Conservation (phyloP, 768 basidiomycete species). For the Gymnopilus dilepis region DNA sequence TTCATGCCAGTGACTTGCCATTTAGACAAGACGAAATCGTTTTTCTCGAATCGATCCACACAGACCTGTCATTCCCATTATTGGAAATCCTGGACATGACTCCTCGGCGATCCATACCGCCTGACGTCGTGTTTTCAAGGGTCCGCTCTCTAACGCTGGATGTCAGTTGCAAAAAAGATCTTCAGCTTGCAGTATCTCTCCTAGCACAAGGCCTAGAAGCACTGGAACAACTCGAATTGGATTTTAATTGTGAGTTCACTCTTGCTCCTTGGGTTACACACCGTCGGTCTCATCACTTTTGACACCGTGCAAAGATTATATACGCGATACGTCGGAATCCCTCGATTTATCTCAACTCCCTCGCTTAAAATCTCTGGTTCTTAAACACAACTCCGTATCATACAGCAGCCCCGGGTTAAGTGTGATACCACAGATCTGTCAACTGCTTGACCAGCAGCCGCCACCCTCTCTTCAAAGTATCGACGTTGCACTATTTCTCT, state of each 20-base stretch:
- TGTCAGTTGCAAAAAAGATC: constrained; percentile 15
- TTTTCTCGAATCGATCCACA: constrained; percentile 23
- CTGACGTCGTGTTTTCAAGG: constrained; percentile 17
- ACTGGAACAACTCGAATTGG: constrained; percentile 19
- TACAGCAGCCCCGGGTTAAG: constrained; percentile 14
- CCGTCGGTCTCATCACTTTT: neutral
- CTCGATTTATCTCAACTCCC: constrained; percentile 5
- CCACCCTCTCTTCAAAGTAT: constrained; percentile 11
- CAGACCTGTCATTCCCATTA: constrained; percentile 24
- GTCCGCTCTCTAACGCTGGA: constrained; percentile 19
- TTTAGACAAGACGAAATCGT: constrained; percentile 14
- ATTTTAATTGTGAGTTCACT: constrained; percentile 12
- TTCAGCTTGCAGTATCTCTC: constrained; percentile 18
- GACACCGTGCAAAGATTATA: neutral
- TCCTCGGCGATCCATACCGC: constrained; percentile 10
- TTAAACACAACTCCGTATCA: constrained; percentile 14
- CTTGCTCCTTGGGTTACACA: neutral
- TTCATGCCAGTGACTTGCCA: constrained; percentile 6
- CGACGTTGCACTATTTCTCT: constrained; percentile 13
- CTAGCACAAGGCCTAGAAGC: constrained; percentile 16
- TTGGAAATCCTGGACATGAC: constrained; percentile 23
- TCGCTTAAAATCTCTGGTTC: constrained; percentile 6
- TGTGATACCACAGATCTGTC: constrained; percentile 6
- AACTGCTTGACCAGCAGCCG: neutral
- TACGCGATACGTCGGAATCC: neutral